Evolutionary conservation across 345 rosid species (phyloP).

Genomic region (Dipteronia dyeriana): DNA sequence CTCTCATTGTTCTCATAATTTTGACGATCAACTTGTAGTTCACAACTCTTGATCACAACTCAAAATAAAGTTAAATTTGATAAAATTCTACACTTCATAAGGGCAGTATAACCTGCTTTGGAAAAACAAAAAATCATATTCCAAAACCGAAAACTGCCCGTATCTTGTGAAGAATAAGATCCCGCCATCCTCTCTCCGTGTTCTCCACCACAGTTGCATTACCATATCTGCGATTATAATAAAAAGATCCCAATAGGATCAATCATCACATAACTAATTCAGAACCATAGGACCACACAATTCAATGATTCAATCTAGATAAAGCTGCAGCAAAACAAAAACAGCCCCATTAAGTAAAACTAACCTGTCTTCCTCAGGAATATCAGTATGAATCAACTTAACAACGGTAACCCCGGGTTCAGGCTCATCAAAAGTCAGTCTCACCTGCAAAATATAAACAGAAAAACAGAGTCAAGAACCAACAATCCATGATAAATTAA

Average conservation of each 20-base stretch:
- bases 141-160: too few species aligned
- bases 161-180: too few species aligned
- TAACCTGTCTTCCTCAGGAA: constrained; percentile 95
- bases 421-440: constrained; percentile 66
- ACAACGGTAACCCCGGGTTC: constrained; percentile 80
- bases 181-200: too few species aligned
- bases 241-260: constrained; percentile 10
- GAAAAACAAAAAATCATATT: constrained; percentile 27
- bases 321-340: not conserved
- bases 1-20: not conserved
- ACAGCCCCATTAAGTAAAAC: constrained; percentile 16
- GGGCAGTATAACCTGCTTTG: not conserved
- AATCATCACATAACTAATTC: not conserved
- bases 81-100: constrained; percentile 15
- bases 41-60: not conserved
- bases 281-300: not conserved
- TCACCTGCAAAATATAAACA: constrained; percentile 57
- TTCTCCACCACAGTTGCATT: constrained; percentile 27
- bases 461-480: constrained; percentile 18
- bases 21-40: not conserved
- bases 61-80: not conserved
- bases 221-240: constrained; percentile 59
- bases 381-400: constrained; percentile 71
- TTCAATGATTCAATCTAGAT: not conserved
- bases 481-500: not conserved